A percentile compares a stretch with the other conserved stretches of the same genome.
phyloP scores from a whole-genome alignment of 768 basidiomycete genomes.

The Leccinum barrowsii region DNA sequence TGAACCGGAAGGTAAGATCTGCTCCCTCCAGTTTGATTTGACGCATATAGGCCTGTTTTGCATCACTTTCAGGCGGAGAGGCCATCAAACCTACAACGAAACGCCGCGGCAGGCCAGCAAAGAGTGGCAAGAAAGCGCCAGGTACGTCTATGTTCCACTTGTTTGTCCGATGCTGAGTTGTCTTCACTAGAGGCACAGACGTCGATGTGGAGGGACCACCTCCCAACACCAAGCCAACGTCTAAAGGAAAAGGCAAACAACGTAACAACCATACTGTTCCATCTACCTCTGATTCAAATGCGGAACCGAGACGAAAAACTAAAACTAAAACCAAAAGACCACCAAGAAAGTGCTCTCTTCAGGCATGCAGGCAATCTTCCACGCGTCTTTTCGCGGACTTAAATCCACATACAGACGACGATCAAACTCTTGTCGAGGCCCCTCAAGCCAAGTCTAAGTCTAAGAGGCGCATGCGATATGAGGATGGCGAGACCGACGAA shows the following conservation, averaged over 20 bases:
- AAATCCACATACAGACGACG: constrained; percentile 22
- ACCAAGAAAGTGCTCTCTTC: constrained; percentile 9
- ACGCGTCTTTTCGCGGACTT: background rate
- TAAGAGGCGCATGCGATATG: too few relatives aligned
- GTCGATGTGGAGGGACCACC: background rate
- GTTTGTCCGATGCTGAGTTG: background rate
- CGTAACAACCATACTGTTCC: background rate
- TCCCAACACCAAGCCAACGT: background rate
- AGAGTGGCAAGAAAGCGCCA: constrained; percentile 10
- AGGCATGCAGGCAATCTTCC: constrained; percentile 2
- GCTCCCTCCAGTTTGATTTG: background rate
- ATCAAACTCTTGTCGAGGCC: constrained; percentile 25
- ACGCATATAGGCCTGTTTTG: background rate
- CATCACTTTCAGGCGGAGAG: background rate
- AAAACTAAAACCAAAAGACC: background rate
- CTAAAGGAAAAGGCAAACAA: constrained; percentile 6
- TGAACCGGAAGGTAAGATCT: background rate
- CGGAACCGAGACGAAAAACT: background rate
- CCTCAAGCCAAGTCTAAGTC: background rate
- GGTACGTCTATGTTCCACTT: background rate
- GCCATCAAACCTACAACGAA: constrained; percentile 10
- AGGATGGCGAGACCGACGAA: too few relatives aligned
- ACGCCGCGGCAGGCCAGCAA: constrained; percentile 13
- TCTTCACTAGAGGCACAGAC: background rate
- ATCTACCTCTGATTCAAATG: too few relatives aligned